phyloP scores from a whole-genome alignment of 1,284 basidiomycete genomes.

The Pyrrhoderma noxium region DNA sequence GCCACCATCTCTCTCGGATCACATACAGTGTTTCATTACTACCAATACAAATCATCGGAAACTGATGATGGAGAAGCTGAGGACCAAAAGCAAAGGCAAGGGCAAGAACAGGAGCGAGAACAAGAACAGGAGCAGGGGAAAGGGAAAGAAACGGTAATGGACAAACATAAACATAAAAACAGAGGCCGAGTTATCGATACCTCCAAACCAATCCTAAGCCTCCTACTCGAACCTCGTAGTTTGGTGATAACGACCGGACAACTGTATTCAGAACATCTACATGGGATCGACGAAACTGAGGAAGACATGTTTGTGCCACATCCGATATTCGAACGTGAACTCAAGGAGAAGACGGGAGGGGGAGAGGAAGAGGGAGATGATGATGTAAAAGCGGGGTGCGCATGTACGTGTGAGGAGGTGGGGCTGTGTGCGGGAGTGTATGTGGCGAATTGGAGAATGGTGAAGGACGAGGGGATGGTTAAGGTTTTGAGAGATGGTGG shows the following conservation, averaged over 20 bases:
- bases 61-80: too few relatives aligned
- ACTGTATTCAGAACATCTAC: conserved; percentile 66
- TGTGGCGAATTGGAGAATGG: conserved; percentile 51
- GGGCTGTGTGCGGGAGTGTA: conserved; percentile 11
- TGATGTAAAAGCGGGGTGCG: too few relatives aligned
- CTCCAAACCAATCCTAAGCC: conserved; percentile 50
- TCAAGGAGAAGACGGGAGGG: too few relatives aligned
- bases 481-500: conserved; percentile 39
- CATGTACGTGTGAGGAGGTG: too few relatives aligned
- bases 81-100: not conserved
- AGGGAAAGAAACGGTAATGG: too few relatives aligned
- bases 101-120: too few relatives aligned
- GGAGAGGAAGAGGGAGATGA: too few relatives aligned
- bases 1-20: conserved; percentile 85
- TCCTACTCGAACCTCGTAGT: conserved; percentile 80
- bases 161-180: not conserved
- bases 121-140: not conserved
- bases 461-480: conserved; percentile 35
- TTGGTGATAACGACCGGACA: conserved; percentile 66
- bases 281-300: conserved; percentile 57
- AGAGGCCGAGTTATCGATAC: conserved; percentile 47
- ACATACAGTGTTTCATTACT: conserved; percentile 81
- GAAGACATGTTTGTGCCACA: conserved; percentile 38
- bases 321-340: conserved; percentile 20
- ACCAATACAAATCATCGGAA: conserved; percentile 47